These are phyloP conservation scores for Juncus inflexus DNA, from an alignment of 176 grass and related monocot genomes.

Conservation along the genomic window DNA sequence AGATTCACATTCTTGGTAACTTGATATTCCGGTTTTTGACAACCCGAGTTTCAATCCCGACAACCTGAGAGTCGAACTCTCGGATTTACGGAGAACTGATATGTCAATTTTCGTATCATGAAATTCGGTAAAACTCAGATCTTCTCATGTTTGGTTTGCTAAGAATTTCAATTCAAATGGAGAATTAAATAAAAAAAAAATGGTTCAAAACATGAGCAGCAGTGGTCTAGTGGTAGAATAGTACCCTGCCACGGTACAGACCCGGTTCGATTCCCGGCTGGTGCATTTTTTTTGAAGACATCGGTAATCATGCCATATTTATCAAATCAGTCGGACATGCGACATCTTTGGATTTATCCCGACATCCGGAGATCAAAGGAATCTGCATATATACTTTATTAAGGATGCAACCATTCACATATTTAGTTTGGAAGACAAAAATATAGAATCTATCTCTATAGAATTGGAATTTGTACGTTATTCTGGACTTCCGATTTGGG, in stretches of 20 bases:
- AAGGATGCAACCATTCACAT: not conserved
- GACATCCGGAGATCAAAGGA: not conserved
- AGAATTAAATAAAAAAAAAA: too few species aligned
- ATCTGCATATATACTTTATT: not conserved
- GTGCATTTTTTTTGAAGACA: not conserved
- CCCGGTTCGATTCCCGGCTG: slow-evolving; percentile 43
- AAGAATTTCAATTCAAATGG: too few species aligned
- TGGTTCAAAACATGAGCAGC: too few species aligned
- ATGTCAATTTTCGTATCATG: too few species aligned
- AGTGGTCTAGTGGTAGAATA: too few species aligned
- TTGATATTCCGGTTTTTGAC: too few species aligned
- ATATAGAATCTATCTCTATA: not conserved
- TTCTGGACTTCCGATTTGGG: not conserved
- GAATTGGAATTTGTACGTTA: not conserved
- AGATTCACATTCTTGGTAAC: too few species aligned
- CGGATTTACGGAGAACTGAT: too few species aligned
- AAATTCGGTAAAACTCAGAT: too few species aligned
- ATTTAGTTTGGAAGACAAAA: not conserved
- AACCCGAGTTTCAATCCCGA: too few species aligned
- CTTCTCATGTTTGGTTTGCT: too few species aligned
- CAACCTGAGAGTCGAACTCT: too few species aligned
- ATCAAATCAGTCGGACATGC: not conserved
- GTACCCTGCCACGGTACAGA: slow-evolving; percentile 48
- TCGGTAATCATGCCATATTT: not conserved
- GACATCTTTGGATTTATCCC: not conserved